Evolutionary conservation across 805 yeast species (phyloP).

Genomic region (Metschnikowia kofuensis): DNA sequence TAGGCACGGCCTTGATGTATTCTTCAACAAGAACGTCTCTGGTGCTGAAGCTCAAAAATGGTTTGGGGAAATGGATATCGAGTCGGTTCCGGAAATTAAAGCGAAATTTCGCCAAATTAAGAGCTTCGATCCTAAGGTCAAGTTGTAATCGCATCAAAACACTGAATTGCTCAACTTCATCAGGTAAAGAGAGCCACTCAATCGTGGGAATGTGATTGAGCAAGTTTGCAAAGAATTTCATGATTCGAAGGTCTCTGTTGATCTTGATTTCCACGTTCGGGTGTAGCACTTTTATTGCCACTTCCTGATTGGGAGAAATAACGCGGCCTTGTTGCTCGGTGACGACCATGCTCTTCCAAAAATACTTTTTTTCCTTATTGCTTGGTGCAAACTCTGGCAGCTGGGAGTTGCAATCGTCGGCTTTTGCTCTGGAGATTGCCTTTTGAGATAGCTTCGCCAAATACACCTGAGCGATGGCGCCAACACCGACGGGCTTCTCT

Average conservation of each 20-base stretch:
- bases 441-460: conserved; percentile 58
- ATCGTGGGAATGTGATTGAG: conserved; percentile 82
- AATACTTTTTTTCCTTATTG: conserved; percentile 12
- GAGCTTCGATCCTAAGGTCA: conserved; percentile 86
- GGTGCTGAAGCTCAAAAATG: conserved; percentile 62
- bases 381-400: conserved; percentile 15
- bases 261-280: conserved; percentile 76
- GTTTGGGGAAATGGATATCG: conserved; percentile 79
- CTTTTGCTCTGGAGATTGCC: conserved; percentile 37
- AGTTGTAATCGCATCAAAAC: conserved; percentile 83
- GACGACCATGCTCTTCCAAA: conserved; percentile 32
- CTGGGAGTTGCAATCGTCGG: conserved; percentile 21
- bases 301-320: conserved; percentile 49
- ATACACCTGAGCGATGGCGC: conserved; percentile 97
- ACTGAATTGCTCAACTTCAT: conserved; percentile 87
- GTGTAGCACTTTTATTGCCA: conserved; percentile 90
- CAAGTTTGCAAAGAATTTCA: conserved; percentile 72
- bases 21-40: conserved; percentile 82
- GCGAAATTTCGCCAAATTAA: conserved; percentile 70
- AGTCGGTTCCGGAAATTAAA: conserved; percentile 56
- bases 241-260: conserved; percentile 76
- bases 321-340: conserved; percentile 31
- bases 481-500: conserved; percentile 85
- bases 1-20: conserved; percentile 76
- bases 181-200: conserved; percentile 97